A percentile compares a stretch with the other conserved stretches of the same genome.
Conservation (phyloP, 2,329 filamentous ascomycete genomes). For the Keithomyces neogunnii region DNA sequence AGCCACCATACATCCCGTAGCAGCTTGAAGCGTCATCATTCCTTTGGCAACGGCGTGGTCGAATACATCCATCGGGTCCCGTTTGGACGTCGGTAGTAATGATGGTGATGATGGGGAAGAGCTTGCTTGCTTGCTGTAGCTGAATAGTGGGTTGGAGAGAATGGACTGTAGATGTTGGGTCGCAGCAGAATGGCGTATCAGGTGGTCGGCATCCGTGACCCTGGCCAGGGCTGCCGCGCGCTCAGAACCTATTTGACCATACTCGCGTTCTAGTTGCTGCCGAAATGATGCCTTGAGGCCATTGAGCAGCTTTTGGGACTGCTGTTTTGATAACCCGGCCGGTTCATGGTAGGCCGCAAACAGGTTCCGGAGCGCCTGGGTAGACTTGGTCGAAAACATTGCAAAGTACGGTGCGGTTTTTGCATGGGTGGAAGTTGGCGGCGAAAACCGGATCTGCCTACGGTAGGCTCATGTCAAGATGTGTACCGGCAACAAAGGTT, state of each 20-base stretch:
- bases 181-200: constrained; percentile 28
- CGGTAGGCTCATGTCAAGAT: constrained; percentile 6
- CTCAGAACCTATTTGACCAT: constrained; percentile 33
- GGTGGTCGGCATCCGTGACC: constrained; percentile 11
- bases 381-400: constrained; percentile 31
- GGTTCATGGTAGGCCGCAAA: constrained; percentile 42
- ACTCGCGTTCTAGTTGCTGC: constrained; percentile 48
- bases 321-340: constrained; percentile 37
- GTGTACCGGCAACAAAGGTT: constrained; percentile 1
- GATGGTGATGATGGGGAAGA: constrained; percentile 7
- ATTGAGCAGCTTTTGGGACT: constrained; percentile 47
- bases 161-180: constrained; percentile 45
- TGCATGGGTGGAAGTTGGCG: not conserved
- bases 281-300: constrained; percentile 49
- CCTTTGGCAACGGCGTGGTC: constrained; percentile 46
- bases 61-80: constrained; percentile 46
- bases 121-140: constrained; percentile 19
- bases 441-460: constrained; percentile 4
- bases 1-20: constrained; percentile 43
- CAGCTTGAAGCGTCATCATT: constrained; percentile 46
- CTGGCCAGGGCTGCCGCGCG: constrained; percentile 11
- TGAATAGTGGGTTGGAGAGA: constrained; percentile 49
- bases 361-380: constrained; percentile 28
- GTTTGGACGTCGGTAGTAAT: constrained; percentile 11
- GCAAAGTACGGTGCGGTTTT: not conserved